phyloP scores from a whole-genome alignment of 768 basidiomycete species.

The Lactarius quietus region DNA sequence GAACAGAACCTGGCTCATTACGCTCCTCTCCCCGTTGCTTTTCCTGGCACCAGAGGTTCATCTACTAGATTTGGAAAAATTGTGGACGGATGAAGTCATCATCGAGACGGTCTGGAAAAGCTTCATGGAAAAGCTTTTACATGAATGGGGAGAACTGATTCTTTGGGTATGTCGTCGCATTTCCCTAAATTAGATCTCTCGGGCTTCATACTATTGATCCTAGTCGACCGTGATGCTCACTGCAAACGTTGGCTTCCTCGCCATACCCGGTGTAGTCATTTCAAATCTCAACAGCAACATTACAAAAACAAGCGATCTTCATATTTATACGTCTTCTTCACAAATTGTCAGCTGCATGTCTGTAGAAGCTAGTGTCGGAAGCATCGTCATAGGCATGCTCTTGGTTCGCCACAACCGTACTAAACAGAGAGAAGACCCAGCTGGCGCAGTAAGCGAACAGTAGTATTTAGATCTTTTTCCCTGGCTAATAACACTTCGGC shows the following conservation, averaged over 20 bases:
- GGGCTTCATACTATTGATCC: not conserved
- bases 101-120: not conserved
- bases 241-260: constrained; percentile 31
- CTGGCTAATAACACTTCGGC: not conserved
- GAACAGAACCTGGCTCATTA: not conserved
- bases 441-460: not conserved
- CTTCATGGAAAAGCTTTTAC: not conserved
- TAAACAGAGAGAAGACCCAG: constrained; percentile 34
- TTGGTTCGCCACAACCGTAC: constrained; percentile 42
- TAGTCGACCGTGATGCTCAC: constrained; percentile 31
- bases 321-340: not conserved
- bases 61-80: not conserved
- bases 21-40: not conserved
- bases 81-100: constrained; percentile 4
- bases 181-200: not conserved
- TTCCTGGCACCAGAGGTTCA: constrained; percentile 2
- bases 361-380: constrained; percentile 43
- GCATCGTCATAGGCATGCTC: constrained; percentile 44
- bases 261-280: constrained; percentile 31
- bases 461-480: not conserved
- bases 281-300: not conserved
- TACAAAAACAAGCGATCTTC: not conserved
- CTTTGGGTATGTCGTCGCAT: not conserved
- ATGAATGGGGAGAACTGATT: constrained; percentile 1
- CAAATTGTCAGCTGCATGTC: constrained; percentile 47